Conservation (phyloP, 129 eudicot genomes). For the Arctium minus region DNA sequence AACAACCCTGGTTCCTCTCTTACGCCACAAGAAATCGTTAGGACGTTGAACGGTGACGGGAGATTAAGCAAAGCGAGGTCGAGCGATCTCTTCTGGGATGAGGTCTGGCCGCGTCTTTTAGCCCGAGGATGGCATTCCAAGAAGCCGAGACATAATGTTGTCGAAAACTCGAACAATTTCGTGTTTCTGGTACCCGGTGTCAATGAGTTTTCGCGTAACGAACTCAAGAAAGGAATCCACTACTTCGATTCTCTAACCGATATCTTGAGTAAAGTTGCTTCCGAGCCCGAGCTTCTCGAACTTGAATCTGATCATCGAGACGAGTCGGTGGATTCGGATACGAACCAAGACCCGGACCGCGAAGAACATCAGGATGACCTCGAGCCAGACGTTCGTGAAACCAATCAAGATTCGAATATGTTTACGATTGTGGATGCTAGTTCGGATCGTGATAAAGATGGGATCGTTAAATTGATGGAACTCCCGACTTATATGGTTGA, state of each 20-base stretch:
- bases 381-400: slow-evolving; percentile 9
- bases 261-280: slow-evolving; percentile 38
- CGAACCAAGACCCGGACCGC: not conserved
- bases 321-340: not conserved
- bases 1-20: slow-evolving; percentile 17
- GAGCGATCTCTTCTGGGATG: slow-evolving; percentile 46
- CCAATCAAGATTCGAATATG: not conserved
- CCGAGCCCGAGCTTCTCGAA: slow-evolving; percentile 41
- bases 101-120: slow-evolving; percentile 51
- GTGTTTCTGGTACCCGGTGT: slow-evolving; percentile 45
- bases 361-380: not conserved
- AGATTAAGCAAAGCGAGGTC: slow-evolving; percentile 40
- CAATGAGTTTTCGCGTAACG: slow-evolving; percentile 30
- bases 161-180: slow-evolving; percentile 8
- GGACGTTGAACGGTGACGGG: slow-evolving; percentile 27
- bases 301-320: slow-evolving; percentile 32
- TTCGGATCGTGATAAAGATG: not conserved
- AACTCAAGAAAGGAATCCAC: slow-evolving; percentile 29
- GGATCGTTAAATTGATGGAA: slow-evolving; percentile 15
- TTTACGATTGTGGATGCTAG: slow-evolving; percentile 38
- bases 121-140: slow-evolving; percentile 52
- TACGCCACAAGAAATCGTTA: slow-evolving; percentile 26
- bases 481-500: not conserved
- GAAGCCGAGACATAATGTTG: slow-evolving; percentile 22
- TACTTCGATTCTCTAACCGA: slow-evolving; percentile 45